A percentile compares a stretch with the other conserved stretches of the same genome.
phyloP scores from a whole-genome alignment of 345 rosid genomes.

The Populus euphratica region DNA sequence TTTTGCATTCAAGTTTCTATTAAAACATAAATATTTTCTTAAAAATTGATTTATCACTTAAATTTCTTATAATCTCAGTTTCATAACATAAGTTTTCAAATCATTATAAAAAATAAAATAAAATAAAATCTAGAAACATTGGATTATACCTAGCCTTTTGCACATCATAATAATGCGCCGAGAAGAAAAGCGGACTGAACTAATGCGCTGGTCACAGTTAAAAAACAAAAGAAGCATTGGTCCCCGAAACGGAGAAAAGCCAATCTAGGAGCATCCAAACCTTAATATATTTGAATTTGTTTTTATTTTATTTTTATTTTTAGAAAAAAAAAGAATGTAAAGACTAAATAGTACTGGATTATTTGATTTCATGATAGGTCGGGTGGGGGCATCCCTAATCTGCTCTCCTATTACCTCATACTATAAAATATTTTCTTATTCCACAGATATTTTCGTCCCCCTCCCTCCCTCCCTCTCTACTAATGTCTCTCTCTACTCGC shows the following conservation, averaged over 20 bases:
- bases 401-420: background rate
- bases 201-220: background rate
- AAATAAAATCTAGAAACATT: too few species aligned
- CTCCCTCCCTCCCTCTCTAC: background rate
- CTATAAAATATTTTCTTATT: background rate
- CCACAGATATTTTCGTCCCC: slow-evolving; percentile 21
- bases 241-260: background rate
- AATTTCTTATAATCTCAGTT: too few species aligned
- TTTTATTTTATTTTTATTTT: too few species aligned
- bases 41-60: too few species aligned
- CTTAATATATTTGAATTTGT: too few species aligned
- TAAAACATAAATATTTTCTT: too few species aligned
- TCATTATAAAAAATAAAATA: too few species aligned
- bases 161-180: background rate
- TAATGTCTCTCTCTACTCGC: background rate
- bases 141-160: background rate
- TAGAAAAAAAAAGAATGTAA: too few species aligned
- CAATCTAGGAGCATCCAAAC: slow-evolving; percentile 2
- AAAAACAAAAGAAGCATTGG: background rate
- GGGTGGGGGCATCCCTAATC: slow-evolving; percentile 37
- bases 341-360: background rate
- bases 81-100: too few species aligned
- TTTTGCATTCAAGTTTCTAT: too few species aligned
- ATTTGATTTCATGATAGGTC: slow-evolving; percentile 27
- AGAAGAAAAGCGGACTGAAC: background rate